These are phyloP conservation scores for Mimosa bimucronata DNA, from an alignment of 306 rosid species.

Conservation along the genomic window DNA sequence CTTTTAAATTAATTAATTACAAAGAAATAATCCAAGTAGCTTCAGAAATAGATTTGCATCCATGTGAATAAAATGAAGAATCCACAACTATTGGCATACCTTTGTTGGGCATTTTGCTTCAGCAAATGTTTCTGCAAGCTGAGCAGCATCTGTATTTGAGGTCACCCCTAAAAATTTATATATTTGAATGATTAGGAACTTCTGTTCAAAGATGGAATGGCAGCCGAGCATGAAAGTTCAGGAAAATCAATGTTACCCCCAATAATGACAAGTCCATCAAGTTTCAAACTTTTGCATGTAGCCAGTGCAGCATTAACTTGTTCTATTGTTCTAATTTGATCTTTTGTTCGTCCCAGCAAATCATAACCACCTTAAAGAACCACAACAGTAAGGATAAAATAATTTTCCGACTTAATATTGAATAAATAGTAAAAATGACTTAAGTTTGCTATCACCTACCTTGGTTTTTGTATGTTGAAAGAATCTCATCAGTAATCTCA, in stretches of 20 bases:
- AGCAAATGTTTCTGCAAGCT: slow-evolving; percentile 97
- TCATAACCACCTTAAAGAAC: slow-evolving; percentile 89
- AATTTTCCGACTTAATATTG: not conserved
- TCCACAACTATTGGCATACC: slow-evolving; percentile 46
- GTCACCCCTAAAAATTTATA: slow-evolving; percentile 76
- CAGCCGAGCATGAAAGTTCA: not conserved
- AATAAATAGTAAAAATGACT: not conserved
- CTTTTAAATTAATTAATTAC: not conserved
- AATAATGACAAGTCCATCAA: slow-evolving; percentile 92
- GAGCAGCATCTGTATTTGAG: slow-evolving; percentile 97
- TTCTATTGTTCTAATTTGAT: slow-evolving; percentile 92
- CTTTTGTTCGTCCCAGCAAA: slow-evolving; percentile 93
- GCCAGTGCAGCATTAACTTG: slow-evolving; percentile 90
- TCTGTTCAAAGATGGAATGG: not conserved
- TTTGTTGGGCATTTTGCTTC: slow-evolving; percentile 87
- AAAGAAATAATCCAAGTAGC: not conserved
- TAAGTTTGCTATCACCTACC: slow-evolving; percentile 52
- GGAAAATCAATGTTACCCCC: slow-evolving; percentile 66
- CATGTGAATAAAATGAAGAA: slow-evolving; percentile 9
- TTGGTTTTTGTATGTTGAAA: slow-evolving; percentile 90
- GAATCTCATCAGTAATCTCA: slow-evolving; percentile 78
- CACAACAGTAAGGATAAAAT: slow-evolving; percentile 23
- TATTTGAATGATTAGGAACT: slow-evolving; percentile 32
- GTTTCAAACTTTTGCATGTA: slow-evolving; percentile 82
- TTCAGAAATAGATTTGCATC: not conserved